These are phyloP conservation scores for Kregervanrija pseudodelftensis DNA, from an alignment of 805 yeast genomes.

Conservation along the genomic window DNA sequence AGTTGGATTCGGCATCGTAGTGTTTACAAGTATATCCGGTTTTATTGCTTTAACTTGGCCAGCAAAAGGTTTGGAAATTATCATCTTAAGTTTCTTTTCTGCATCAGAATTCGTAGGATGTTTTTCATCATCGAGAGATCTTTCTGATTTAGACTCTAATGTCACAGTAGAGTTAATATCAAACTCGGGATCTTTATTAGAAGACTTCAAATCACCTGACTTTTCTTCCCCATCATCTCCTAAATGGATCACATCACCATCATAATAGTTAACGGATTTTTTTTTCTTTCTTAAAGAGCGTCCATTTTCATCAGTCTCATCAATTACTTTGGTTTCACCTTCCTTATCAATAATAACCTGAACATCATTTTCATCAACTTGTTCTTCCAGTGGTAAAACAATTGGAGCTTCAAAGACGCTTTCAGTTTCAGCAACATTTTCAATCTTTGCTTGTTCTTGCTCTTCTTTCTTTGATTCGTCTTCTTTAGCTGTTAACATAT, in stretches of 20 bases:
- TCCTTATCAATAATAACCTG: constrained; percentile 7
- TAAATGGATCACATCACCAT: background rate
- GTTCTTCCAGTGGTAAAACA: background rate
- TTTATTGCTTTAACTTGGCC: too few species aligned
- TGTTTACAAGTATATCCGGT: too few species aligned
- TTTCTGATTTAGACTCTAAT: too few species aligned
- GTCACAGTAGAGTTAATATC: too few species aligned
- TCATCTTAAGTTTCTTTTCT: too few species aligned
- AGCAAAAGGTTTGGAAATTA: too few species aligned
- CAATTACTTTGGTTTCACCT: constrained; percentile 1
- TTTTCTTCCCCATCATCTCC: background rate
- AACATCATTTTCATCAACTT: background rate
- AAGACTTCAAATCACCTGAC: background rate
- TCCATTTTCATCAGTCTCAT: background rate
- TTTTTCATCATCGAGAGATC: too few species aligned
- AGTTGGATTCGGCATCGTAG: too few species aligned
- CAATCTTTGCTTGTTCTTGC: background rate
- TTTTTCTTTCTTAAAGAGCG: background rate
- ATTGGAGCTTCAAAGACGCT: constrained; percentile 7
- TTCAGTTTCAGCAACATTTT: background rate
- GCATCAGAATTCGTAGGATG: too few species aligned
- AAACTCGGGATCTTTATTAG: too few species aligned
- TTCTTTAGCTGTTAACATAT: constrained; percentile 6
- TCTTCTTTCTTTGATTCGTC: constrained; percentile 2
- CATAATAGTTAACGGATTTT: background rate